Evolutionary conservation across 108 stramenopile species (phyloP), one percentile per base, ranked within the genome.

Genomic region (Poteriospumella lacustris): DNA sequence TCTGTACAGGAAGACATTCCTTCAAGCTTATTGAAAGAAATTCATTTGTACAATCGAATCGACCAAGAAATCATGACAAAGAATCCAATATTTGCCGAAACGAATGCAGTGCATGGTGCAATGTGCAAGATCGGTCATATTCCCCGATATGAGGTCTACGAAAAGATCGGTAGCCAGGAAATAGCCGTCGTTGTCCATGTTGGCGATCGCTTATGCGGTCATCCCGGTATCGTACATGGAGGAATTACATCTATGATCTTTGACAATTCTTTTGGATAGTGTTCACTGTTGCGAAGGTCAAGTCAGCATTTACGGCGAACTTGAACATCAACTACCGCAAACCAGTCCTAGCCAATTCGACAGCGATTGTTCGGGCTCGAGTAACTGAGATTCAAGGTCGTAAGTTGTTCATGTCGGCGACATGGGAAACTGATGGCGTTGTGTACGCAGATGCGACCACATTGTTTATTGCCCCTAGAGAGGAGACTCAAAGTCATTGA

Each of bases 211-310:
- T 1, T 60, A 1, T 3, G 3, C n/a, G 79, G 79, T 26, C 69
- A 79, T 52, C 52, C 69, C 43, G 68, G 69, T 34, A 68, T 79
- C 24, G 69, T 79, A 33, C 79, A 79, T 58, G 79, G 79, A 28
- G 79, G 79, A 28, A 36, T 68, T 1, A 70, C 15, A 26, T 24
- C 67, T 1, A 36, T 28, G 41, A 3, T 47, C 3, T 42, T 79
- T n/a, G 79, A 79, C 56, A 68, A 79, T 68, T 1, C 43, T 12
- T 79, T 79, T 79, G 79, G 79, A 1, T 29, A 3, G 68, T 79
- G 29, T 79, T 79, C 56, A 67, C 67, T 28, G 39, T 3, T 26
- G 26, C 0, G 36, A 19, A 68, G 15, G 29, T 43, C 31, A 34
- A 36, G 0, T n/a, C 47, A 1, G 79, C 31, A 19, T 69, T 79